Base-by-base conservation (phyloP, 1,139 yeast genomes). In the Kurtzmaniella quercitrusa region DNA sequence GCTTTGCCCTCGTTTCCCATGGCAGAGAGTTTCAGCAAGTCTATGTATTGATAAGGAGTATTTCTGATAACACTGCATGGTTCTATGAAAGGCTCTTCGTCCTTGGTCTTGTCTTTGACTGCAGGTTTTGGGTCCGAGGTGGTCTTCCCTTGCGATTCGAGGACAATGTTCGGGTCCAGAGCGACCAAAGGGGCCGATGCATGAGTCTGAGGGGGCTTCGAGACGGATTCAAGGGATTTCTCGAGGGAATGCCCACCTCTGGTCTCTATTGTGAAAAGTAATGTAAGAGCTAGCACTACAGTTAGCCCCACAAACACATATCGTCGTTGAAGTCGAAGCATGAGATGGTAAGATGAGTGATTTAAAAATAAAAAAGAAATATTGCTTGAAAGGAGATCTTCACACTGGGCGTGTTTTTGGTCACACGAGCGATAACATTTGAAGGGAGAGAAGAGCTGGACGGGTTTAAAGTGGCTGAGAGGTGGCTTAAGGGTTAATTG, bases 61-160 rank as follows among this genome's bases (percentile, higher is more conserved):
- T 84, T 82, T 46, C 79, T 77, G 11, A 70, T 57, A 1, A 75
- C 78, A 0, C 86, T 77, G 51, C 87, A 81, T 6, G 80, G 77
- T 36, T 68, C 79, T 11, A 59, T 15, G 5, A 27, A 5, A 7
- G 31, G 48, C 14, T 52, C 53, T 40, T 55, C 59, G 15, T 55
- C 55, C 44, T 46, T 34, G 37, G 43, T 25, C 44, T 43, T 16
- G 24, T 21, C 31, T 10, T 34, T 34, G 39, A 27, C 27, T 24
- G 31, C 5, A 3, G 12, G 3, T 6, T 27, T n/a, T n/a, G 31
- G 12, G 31, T 11, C 31, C 4, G 31, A 7, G 31, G 37, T 43
- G 29, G 34, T 21, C 24, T 23, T 19, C 19, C 34, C n/a, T 17
- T 24, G 18, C 8, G 9, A 10, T 37, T 37, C 17, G 15, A 10